Base-by-base conservation (phyloP, 192 early-diverging fungal species). In the Backusella parvicylindrica region DNA sequence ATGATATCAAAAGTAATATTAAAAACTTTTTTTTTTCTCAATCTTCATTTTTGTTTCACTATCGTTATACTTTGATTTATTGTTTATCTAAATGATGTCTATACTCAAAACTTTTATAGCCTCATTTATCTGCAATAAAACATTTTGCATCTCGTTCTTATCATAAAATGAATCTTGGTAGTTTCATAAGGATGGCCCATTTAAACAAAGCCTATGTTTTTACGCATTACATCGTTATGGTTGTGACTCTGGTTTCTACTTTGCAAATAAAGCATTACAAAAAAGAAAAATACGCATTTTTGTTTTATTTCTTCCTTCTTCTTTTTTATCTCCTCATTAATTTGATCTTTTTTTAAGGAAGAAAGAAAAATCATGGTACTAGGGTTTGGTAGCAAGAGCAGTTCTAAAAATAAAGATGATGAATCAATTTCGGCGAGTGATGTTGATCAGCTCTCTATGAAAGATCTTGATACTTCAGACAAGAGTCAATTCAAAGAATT, bases 401-500 rank as follows among this genome's bases (percentile, higher is more conserved):
- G 26, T 11, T 23, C 53, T 13, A 60, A 60, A 60, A 28, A 13
- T 13, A 60, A 60, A 47, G 76, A 72, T 2, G 77, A 76, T 7
- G 73, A 67, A 18, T 31, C 81, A 7, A 50, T 72, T 40, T 63
- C 68, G 3, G 37, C 40, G 13, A 75, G n/a, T 41, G 81, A 78
- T 28, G 72, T 79, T n/a, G 81, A 82, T 40, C 76, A 63, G 23
- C 33, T 82, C 11, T 75, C 76, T 2, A 69, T 82, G 35, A 67
- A 79, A 26, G 41, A 82, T 35, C 18, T 73, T 28, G 77, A 82
- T 13, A 40, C 81, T 13, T 23, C 65, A 9, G 68, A 75, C 32
- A 70, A 72, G 6, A 66, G 81, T 66, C 81, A 83, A 56, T 83
- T 83, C 47, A 76, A 76, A 33, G 77, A 79, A 23, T 93, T 94